These are phyloP conservation scores for Trichosporon coremiiforme DNA, from an alignment of 1,284 basidiomycete species.

Conservation along the genomic window DNA sequence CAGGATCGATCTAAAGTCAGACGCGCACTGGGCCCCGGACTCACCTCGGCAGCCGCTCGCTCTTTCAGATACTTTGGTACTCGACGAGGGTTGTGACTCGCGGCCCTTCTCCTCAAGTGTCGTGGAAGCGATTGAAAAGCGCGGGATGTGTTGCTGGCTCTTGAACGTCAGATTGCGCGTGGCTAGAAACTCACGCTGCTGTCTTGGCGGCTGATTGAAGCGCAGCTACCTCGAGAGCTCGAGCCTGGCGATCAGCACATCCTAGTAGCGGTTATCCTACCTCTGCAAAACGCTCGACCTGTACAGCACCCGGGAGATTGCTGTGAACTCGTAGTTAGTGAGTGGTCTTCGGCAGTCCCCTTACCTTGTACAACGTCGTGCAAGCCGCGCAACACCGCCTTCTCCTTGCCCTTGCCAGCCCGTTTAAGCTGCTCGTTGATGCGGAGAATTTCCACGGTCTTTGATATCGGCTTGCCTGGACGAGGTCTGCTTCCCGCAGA, in stretches of 20 bases:
- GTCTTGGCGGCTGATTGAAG: constrained; percentile 82
- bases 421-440: constrained; percentile 31
- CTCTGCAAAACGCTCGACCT: constrained; percentile 84
- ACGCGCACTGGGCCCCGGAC: constrained; percentile 25
- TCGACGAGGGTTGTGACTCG: constrained; percentile 85
- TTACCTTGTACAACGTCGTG: constrained; percentile 38
- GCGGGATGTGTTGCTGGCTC: constrained; percentile 64
- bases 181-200: constrained; percentile 62
- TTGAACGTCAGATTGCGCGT: constrained; percentile 49
- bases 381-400: constrained; percentile 38
- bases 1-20: constrained; percentile 70
- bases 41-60: constrained; percentile 77
- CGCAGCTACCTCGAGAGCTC: constrained; percentile 81
- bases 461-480: constrained; percentile 39
- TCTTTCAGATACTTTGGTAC: constrained; percentile 78
- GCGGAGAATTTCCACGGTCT: constrained; percentile 42
- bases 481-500: constrained; percentile 17
- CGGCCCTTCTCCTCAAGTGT: constrained; percentile 82
- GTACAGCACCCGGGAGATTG: constrained; percentile 70
- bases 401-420: constrained; percentile 45
- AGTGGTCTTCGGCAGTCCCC: constrained; percentile 17
- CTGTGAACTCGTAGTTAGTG: constrained; percentile 59
- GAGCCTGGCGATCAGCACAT: constrained; percentile 61
- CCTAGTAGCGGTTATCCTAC: constrained; percentile 54
- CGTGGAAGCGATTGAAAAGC: constrained; percentile 89